phyloP scores from a whole-genome alignment of 225 moss, liverwort and hornwort genomes.

The Sphagnum tenellum region DNA sequence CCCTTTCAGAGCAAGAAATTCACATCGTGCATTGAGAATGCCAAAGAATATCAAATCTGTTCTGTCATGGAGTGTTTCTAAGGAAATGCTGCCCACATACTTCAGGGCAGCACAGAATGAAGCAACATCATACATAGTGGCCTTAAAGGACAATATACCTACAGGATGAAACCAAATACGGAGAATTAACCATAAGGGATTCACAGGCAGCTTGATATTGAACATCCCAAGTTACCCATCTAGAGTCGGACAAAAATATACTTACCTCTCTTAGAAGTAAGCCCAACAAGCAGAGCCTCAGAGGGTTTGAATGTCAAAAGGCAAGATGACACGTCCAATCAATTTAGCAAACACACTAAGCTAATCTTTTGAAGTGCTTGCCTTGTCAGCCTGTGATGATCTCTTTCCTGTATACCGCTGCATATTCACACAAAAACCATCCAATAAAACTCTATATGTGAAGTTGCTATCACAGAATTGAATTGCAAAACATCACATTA shows the following conservation, averaged over 20 bases:
- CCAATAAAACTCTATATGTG: not conserved
- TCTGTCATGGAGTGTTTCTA: conserved; percentile 5
- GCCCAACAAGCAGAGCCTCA: conserved; percentile 7
- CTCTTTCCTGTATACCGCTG: conserved; percentile 96
- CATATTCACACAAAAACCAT: conserved; percentile 11
- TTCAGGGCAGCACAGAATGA: conserved; percentile 2
- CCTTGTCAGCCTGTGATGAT: conserved; percentile 73
- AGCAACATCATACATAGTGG: not conserved
- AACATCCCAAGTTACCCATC: no score
- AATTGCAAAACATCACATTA: no score
- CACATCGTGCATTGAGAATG: conserved; percentile 2
- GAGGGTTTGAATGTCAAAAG: conserved; percentile 28
- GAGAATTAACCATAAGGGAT: no score
- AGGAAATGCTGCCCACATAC: conserved; percentile 4
- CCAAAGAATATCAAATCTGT: conserved; percentile 23
- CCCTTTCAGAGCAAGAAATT: no score
- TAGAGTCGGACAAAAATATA: no score
- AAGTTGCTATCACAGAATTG: not conserved
- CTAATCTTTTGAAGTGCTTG: conserved; percentile 99
- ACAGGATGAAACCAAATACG: no score
- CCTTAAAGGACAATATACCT: no score
- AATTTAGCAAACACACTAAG: not conserved
- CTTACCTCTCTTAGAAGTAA: no score
- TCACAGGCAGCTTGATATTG: no score
- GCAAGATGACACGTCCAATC: conserved; percentile 29